Percentiles rank a stretch among this genome's conserved stretches.
phyloP scores from a whole-genome alignment of 768 basidiomycete genomes.

The Mycena rebaudengoi region DNA sequence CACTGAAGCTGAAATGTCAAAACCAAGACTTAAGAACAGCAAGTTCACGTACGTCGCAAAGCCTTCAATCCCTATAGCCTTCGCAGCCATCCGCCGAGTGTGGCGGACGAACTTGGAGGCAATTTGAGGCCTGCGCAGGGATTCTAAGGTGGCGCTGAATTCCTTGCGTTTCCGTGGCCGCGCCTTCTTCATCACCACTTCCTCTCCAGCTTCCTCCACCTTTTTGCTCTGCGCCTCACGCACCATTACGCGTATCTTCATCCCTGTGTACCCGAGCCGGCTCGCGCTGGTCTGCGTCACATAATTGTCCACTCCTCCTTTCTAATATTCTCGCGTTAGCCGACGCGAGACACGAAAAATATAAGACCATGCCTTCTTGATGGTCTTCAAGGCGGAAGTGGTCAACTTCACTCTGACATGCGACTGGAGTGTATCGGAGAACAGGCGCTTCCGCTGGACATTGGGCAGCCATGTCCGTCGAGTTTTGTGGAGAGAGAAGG shows the following conservation, averaged over 20 bases:
- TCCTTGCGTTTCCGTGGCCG: too few species aligned
- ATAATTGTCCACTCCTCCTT: conserved; percentile 79
- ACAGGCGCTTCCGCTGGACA: conserved; percentile 78
- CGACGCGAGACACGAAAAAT: background rate
- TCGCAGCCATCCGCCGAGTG: conserved; percentile 37
- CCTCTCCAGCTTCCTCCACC: background rate
- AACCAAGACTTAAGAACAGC: background rate
- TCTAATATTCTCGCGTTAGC: conserved; percentile 40
- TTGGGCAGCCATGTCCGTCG: conserved; percentile 90
- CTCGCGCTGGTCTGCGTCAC: conserved; percentile 56
- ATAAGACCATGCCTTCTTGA: conserved; percentile 66
- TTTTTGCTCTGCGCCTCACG: conserved; percentile 29
- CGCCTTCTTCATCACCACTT: background rate
- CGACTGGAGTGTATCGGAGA: conserved; percentile 69
- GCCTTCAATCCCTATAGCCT: conserved; percentile 35
- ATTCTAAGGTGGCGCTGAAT: conserved; percentile 9
- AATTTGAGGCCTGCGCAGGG: background rate
- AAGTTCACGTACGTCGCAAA: conserved; percentile 34
- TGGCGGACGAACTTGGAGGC: conserved; percentile 25
- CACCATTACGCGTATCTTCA: conserved; percentile 55
- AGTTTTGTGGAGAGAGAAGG: conserved; percentile 89
- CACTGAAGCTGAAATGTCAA: conserved; percentile 24
- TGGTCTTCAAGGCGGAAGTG: conserved; percentile 78
- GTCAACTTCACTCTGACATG: conserved; percentile 75
- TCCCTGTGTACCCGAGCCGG: conserved; percentile 53